phyloP scores from a whole-genome alignment of 2,329 filamentous ascomycete genomes.

The Leptographium flavum region DNA sequence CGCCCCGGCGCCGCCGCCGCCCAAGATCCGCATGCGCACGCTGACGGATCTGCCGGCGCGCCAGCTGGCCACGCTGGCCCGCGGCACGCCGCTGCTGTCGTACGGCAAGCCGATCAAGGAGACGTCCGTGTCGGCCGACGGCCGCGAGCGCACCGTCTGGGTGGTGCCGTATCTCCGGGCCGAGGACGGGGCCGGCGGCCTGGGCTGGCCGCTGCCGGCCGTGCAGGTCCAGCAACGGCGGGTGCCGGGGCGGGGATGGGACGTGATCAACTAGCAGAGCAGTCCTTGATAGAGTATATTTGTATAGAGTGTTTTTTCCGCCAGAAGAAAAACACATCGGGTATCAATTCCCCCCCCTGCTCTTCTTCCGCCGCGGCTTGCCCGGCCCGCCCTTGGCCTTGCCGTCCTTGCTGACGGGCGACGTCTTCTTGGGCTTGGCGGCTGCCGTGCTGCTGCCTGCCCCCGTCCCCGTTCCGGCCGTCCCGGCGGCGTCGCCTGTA shows the following conservation, averaged over 20 bases:
- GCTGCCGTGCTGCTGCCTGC: neutral
- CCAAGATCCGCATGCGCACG: constrained; percentile 77
- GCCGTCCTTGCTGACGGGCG: constrained; percentile 22
- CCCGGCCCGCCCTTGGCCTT: constrained; percentile 22
- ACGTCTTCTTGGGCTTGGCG: neutral
- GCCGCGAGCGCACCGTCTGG: constrained; percentile 56
- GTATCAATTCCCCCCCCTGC: too few species aligned
- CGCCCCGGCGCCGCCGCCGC: constrained; percentile 25
- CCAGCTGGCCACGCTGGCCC: constrained; percentile 65
- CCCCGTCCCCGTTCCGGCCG: neutral
- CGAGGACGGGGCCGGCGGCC: constrained; percentile 46
- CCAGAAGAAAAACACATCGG: too few species aligned
- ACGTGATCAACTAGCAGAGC: constrained; percentile 36
- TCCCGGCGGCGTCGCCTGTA: neutral
- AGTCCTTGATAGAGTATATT: too few species aligned
- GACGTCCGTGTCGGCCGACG: constrained; percentile 31
- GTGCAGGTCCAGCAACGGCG: constrained; percentile 72
- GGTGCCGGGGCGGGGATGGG: constrained; percentile 59
- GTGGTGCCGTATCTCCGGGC: constrained; percentile 65
- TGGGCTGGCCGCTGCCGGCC: constrained; percentile 77
- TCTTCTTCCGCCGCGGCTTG: constrained; percentile 34
- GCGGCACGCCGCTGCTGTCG: constrained; percentile 68
- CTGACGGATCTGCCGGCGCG: constrained; percentile 64
- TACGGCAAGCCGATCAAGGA: constrained; percentile 90
- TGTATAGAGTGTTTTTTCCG: too few species aligned